phyloP scores from a whole-genome alignment of 352 stramenopile genomes.

The Phytopythium boreale region DNA sequence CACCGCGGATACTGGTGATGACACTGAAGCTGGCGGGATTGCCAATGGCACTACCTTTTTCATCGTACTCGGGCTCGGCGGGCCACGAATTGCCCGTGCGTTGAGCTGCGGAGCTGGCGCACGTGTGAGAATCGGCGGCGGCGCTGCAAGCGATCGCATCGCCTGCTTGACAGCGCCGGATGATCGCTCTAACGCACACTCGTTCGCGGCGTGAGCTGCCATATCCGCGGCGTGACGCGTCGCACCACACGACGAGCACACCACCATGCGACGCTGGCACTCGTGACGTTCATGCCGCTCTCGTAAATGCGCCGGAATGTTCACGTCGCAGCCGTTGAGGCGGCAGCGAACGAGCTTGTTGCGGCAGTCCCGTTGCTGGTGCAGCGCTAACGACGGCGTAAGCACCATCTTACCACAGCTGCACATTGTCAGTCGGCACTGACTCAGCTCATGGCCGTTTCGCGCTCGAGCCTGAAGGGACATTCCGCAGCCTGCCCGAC shows the following conservation, averaged over 20 bases:
- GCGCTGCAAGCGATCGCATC: constrained; percentile 19
- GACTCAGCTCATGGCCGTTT: constrained; percentile 66
- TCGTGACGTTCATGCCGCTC: constrained; percentile 59
- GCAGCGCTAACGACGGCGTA: constrained; percentile 44
- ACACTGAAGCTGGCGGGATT: constrained; percentile 8
- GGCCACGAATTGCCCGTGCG: constrained; percentile 20
- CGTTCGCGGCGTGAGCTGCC: constrained; percentile 29
- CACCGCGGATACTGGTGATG: constrained; percentile 11
- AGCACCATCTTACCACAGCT: constrained; percentile 64
- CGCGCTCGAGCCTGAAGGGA: constrained; percentile 46
- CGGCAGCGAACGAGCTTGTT: constrained; percentile 41
- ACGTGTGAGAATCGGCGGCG: constrained; percentile 1
- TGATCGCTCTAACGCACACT: constrained; percentile 35
- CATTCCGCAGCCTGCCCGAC: constrained; percentile 45
- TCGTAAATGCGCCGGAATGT: constrained; percentile 26
- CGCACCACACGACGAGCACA: constrained; percentile 36
- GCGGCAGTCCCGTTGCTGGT: constrained; percentile 49
- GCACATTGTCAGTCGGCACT: constrained; percentile 65
- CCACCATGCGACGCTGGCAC: constrained; percentile 31
- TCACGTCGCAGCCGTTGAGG: constrained; percentile 27
- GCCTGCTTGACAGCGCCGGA: constrained; percentile 21
- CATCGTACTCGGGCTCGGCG: constrained; percentile 7
- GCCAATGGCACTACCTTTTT: constrained; percentile 3
- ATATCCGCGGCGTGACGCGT: constrained; percentile 41
- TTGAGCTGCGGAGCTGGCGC: constrained; percentile 14